Base-by-base conservation (phyloP, 129 eudicot genomes). In the Ambrosia trifida region DNA sequence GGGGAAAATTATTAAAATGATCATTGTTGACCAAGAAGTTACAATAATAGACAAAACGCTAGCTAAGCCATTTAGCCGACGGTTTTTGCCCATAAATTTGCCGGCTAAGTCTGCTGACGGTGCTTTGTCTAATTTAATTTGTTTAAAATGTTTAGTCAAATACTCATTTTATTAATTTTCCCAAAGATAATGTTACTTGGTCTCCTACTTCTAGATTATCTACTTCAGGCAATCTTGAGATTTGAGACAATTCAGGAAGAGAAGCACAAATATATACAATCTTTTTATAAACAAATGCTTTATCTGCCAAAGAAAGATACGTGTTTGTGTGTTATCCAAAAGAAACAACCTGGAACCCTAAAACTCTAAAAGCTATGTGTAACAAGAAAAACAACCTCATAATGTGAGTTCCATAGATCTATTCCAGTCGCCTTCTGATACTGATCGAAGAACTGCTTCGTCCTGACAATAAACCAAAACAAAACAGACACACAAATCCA, bases 391-490 rank as follows among this genome's bases (percentile, higher is more conserved):
- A 17, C 1, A 62, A 84, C 88, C 88, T 80, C 83, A 64, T 80
- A 84, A 40, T 89, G 87, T 6, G 91, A 76, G 78, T 56, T 72
- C 96, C 96, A 86, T 4, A 89, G 84, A 78, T 89, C 96, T 65
- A 77, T 78, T 46, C 85, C 84, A 43, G 79, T 13, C 14, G 78
- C 54, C 78, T 81, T 84, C 78, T 86, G 92, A 58, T 89, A 89
- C 82, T 57, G 79, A 75, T 89, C 96, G 64, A 83, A 77, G 67
- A 89, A 56, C 73, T 84, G 83, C 76, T 89, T 89, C 28, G 90
- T 86, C 81, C 96, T 89, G 76, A 2, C 18, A 5, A 18, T 45
- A 58, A 79, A 20, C 76, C 69, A 44, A 67, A 46, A 8, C 66
- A 19, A 59, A 38, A 41, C 24, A 24, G 16, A 66, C 7, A 4